These are phyloP conservation scores for Clitopilus hobsonii DNA, from an alignment of 768 basidiomycete genomes.

Conservation along the genomic window DNA sequence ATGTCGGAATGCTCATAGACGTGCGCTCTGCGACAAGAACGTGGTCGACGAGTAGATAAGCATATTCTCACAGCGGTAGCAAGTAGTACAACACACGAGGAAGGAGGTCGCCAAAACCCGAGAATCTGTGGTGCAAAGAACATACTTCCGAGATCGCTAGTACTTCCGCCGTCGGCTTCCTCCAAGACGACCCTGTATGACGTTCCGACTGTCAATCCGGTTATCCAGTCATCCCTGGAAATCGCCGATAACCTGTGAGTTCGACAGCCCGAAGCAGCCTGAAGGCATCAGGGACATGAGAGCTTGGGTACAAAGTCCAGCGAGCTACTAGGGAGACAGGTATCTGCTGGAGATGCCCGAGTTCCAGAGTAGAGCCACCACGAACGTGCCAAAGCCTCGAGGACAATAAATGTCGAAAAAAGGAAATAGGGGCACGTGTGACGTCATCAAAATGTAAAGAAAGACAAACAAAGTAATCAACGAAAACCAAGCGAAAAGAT, in stretches of 20 bases:
- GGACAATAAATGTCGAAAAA: background rate
- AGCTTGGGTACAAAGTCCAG: background rate
- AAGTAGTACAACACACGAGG: background rate
- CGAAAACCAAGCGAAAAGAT: background rate
- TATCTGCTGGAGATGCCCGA: background rate
- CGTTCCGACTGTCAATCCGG: background rate
- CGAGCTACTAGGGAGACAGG: background rate
- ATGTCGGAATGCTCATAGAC: too few species aligned
- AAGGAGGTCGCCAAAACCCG: background rate
- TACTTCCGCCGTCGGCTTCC: too few species aligned
- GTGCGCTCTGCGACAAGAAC: background rate
- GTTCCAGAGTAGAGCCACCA: background rate
- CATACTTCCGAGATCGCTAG: background rate
- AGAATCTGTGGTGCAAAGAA: too few species aligned
- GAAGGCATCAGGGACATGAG: background rate
- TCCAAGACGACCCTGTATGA: too few species aligned
- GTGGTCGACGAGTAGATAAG: background rate
- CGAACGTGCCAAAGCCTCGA: background rate
- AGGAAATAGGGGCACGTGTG: background rate
- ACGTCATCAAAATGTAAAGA: slow-evolving; percentile 1
- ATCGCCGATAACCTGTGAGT: background rate
- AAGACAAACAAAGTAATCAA: background rate
- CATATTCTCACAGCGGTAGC: background rate
- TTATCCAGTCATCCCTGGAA: background rate
- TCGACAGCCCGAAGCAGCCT: background rate